Percentiles rank a stretch among this genome's conserved stretches.
Evolutionary conservation across 331 rosid genomes (phyloP).

Genomic region (Telfairia occidentalis): DNA sequence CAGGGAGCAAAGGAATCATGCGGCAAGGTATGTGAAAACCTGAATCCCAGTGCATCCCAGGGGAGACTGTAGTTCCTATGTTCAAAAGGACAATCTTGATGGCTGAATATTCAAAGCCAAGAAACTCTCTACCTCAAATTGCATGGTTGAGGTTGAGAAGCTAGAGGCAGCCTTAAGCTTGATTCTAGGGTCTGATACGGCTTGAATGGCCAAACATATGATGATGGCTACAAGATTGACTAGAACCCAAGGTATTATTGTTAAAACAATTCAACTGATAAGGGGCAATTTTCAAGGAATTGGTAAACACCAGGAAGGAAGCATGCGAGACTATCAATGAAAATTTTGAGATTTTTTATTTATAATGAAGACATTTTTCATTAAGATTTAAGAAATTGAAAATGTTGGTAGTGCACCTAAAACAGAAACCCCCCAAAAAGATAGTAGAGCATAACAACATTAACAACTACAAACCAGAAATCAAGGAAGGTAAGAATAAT

Average conservation of each 20-base stretch:
- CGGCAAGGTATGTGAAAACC: neutral
- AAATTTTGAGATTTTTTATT: neutral
- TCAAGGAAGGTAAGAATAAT: neutral
- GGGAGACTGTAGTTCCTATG: neutral
- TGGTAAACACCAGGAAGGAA: neutral
- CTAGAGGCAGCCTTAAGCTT: neutral
- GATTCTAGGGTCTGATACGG: neutral
- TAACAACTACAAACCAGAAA: neutral
- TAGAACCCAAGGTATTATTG: neutral
- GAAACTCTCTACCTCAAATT: neutral
- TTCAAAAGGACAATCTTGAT: neutral
- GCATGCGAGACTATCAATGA: neutral
- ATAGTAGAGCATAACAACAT: neutral
- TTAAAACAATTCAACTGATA: neutral
- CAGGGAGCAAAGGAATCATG: neutral
- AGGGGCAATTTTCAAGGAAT: neutral
- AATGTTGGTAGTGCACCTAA: neutral
- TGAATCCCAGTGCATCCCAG: neutral
- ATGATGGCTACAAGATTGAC: neutral
- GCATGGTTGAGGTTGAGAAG: neutral
- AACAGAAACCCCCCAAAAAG: neutral
- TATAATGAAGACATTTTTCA: neutral
- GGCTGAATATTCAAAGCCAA: neutral
- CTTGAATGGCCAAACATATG: neutral
- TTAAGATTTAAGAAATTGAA: neutral